Evolutionary conservation across 2,329 filamentous ascomycete species (phyloP).

Genomic region (Diaporthe capsici): DNA sequence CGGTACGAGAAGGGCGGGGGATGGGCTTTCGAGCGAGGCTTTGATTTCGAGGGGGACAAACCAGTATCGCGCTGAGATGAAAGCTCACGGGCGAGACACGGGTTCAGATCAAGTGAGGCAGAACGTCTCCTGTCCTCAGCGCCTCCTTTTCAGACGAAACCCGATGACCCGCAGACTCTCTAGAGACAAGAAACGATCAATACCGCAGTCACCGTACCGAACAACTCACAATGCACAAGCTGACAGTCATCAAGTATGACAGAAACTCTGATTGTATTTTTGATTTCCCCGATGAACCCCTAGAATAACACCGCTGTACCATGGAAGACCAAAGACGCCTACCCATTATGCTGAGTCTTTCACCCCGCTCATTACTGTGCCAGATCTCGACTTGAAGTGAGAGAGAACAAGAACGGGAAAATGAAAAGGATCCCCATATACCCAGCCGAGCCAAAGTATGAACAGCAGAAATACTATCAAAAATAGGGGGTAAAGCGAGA

Average conservation of each 20-base stretch:
- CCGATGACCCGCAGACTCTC: no score
- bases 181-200: background rate
- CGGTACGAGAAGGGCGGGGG: constrained; percentile 33
- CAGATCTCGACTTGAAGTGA: background rate
- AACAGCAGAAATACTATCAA: constrained; percentile 22
- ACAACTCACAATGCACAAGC: background rate
- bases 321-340: constrained; percentile 14
- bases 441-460: constrained; percentile 31
- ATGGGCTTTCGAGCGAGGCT: constrained; percentile 28
- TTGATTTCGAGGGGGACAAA: constrained; percentile 13
- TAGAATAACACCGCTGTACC: constrained; percentile 20
- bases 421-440: constrained; percentile 14
- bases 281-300: background rate
- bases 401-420: background rate
- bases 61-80: background rate
- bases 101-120: background rate
- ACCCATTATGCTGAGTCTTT: constrained; percentile 26
- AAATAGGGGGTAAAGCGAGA: constrained; percentile 9
- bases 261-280: constrained; percentile 20
- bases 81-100: background rate
- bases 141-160: background rate
- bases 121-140: background rate
- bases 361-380: constrained; percentile 32
- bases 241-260: background rate
- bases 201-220: background rate